Base-by-base conservation (phyloP, 768 basidiomycete genomes). In the Peribolospora baueri region DNA sequence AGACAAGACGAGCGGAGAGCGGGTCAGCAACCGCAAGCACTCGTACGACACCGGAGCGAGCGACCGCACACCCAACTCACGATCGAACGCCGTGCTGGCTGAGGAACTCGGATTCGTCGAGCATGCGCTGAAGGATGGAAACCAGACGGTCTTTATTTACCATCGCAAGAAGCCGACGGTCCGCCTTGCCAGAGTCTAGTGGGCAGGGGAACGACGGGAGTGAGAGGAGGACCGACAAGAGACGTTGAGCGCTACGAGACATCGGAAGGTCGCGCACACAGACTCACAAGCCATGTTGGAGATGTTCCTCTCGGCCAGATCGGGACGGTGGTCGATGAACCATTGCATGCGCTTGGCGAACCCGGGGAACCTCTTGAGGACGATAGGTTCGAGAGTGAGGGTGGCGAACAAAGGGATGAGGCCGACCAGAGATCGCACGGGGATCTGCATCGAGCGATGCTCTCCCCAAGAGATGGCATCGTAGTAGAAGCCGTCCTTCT, bases 281-380 rank as follows among this genome's bases (percentile, higher is more conserved):
- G 2, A 62, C 66, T 49, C 58, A 84, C 84, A 78, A 69, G 80
- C 82, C 77, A 97, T 90, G 67, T 91, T 93, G 5, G 93, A 90
- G 74, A 97, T 86, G 67, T 93, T 98, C 60, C 93, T 73, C 51
- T 74, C 75, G 9, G 87, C 81, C 46, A 95, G 76, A 55, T 80
- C 84, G 0, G 81, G 79, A n/a, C 90, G 71, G 68, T 97, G 83
- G 63, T 93, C 79, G 53, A 95, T 77, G 71, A 97, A 98, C 93
- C 93, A 97, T 57, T 98, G 86, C 77, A 98, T 77, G 45, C 93
- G 77, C 70, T 95, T 97, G 72, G 86, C 95, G 75, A 98, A 98
- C 1, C 93, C 88, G 6, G 90, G 88, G 72, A 97, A 84, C 39
- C 82, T 77, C 63, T 86, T 85, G 61, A 98, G 74, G 38, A 80